Base-by-base conservation (phyloP, 345 rosid species). In the Pistacia atlantica region DNA sequence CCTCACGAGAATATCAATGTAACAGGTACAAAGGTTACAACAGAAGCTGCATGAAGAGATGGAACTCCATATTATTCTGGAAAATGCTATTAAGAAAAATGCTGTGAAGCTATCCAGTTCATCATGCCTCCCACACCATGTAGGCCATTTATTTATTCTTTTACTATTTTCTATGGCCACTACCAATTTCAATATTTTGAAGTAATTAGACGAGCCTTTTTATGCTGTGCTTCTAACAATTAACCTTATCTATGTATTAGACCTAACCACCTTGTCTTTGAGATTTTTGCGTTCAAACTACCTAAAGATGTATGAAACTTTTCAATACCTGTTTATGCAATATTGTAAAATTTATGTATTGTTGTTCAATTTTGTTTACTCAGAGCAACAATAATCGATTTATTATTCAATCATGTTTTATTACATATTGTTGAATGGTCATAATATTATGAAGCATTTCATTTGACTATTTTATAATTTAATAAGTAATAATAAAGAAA, bases 1-100 rank as follows among this genome's bases (percentile, higher is more conserved):
- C 56, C 45, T 66, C 45, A 48, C 56, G 72, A 61, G 73, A 65
- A 60, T 68, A 65, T 48, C 48, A 56, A 72, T 87, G 75, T 72
- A 77, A 66, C 87, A 94, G 98, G 94, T 94, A 11, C 81, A 83
- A 76, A 87, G 77, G 79, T 84, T 94, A 79, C 91, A 89, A 69
- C 82, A 84, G 75, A 86, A 90, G 83, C 88, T 94, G 75, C 91
- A 82, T 81, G 87, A 88, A 80, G 97, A 94, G 86, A 80, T 89
- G 81, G 87, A 87, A 65, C 63, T 88, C 77, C 98, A 92, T 79
- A 80, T 80, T 25, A 75, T 86, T 76, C 75, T 94, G 79, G 89
- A 89, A 82, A 84, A 82, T 54, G 89, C 90, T 48, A 75, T 85
- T n/a, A 85, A 84, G 84, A 86, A 86, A 80, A 89, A 83, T 72